Percentiles rank a stretch among this genome's conserved stretches.
phyloP scores from a whole-genome alignment of 306 rosid genomes.

The Sophora flavescens region DNA sequence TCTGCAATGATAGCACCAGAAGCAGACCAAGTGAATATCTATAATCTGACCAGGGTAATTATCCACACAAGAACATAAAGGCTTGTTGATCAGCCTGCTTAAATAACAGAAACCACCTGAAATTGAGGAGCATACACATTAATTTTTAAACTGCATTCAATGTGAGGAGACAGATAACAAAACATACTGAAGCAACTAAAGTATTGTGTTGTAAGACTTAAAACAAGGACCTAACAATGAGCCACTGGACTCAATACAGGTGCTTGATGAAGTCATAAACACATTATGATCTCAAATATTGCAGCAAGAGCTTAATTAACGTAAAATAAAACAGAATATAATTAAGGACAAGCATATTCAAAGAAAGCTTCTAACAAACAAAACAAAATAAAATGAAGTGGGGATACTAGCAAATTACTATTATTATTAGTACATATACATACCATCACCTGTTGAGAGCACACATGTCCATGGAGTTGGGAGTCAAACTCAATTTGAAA shows the following conservation, averaged over 20 bases:
- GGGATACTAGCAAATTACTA: background rate
- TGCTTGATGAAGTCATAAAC: background rate
- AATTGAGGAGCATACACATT: conserved; percentile 36
- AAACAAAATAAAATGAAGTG: background rate
- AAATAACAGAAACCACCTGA: conserved; percentile 87
- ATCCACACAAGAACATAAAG: conserved; percentile 92
- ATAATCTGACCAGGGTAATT: conserved; percentile 98
- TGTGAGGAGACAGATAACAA: conserved; percentile 20
- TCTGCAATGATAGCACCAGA: conserved; percentile 97
- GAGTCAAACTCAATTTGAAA: background rate
- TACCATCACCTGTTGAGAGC: background rate
- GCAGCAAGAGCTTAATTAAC: conserved; percentile 18
- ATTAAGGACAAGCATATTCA: background rate
- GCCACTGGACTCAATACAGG: background rate
- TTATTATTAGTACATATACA: background rate
- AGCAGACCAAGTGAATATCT: conserved; percentile 98
- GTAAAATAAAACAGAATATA: background rate
- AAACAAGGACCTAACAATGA: conserved; percentile 7
- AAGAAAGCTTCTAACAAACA: background rate
- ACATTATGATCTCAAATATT: background rate
- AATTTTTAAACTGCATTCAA: conserved; percentile 2
- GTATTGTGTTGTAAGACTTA: background rate
- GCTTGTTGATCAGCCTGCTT: conserved; percentile 89
- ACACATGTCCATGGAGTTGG: background rate
- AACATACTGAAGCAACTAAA: background rate